Evolutionary conservation across 306 rosid species (phyloP), one percentile per base, ranked within the genome.

Genomic region (Styphnolobium japonicum): DNA sequence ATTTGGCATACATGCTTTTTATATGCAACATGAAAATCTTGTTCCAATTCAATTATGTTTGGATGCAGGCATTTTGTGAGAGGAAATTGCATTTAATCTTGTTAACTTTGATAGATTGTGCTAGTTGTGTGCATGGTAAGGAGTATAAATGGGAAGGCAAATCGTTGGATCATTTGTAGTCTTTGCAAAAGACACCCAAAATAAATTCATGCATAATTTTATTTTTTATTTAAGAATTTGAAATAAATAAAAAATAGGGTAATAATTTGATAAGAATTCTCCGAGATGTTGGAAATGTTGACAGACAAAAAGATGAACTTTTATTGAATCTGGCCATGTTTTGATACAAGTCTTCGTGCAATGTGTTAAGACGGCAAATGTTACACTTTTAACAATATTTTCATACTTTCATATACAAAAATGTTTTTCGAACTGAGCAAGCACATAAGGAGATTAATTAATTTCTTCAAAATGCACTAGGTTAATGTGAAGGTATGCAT

Each of bases 271-370:
- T 14, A 63, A 5, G 66, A 72, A 62, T 64, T 48, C 60, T 46
- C 45, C n/a, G n/a, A 29, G 25, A 21, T 68, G 69, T 40, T 69
- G 15, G 16, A 46, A 70, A 36, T 80, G 83, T 61, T 70, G 65
- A 36, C n/a, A 48, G 10, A 64, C 73, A 56, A 42, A 45, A 73
- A 48, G 7, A 12, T 15, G 71, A 70, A 64, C 67, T 49, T 56
- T 8, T 49, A 11, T 60, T 65, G 71, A 63, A 70, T 51, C 57
- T 58, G 69, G 69, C 42, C 63, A 10, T 42, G 76, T 67, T 34
- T 39, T 23, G 27, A 56, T 53, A 2, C 33, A 57, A 7, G 58
- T 77, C 57, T 71, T 33, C 5, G 12, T 77, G 36, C 75, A 72
- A 36, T 77, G 85, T 16, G 48, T 48, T 48, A 19, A 45, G 65